Base-by-base conservation (phyloP, 306 rosid species). In the Gynostemma pentaphyllum region DNA sequence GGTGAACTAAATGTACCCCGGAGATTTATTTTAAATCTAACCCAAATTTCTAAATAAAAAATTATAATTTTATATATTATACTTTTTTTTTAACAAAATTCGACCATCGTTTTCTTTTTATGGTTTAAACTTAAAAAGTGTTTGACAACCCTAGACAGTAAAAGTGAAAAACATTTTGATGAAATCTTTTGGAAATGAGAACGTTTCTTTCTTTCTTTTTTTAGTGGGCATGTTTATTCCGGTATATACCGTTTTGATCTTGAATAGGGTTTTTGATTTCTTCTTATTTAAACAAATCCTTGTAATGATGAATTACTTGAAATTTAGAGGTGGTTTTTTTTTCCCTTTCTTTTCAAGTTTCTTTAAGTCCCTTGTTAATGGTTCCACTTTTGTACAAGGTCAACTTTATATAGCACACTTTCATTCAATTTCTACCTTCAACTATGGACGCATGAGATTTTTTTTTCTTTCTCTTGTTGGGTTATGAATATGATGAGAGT, bases 221-320 rank as follows among this genome's bases (percentile, higher is more conserved):
- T 3, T 2, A 19, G 45, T 36, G 18, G 45, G 36, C 10, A 0
- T 44, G 64, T 34, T 57, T 57, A 57, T 57, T 57, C 64, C 11
- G 64, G 64, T 19, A 57, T 57, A 57, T 57, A 57, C 64, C 64
- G 64, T 57, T 57, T 57, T n/a, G n/a, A n/a, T 32, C 1, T 10
- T 36, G 29, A 36, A 36, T 29, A 57, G 45, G 2, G 45, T 34
- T 22, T 34, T 36, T 11, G 1, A 10, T 57, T 4, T 57, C 39
- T 34, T 34, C 3, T 56, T 16, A 18, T 56, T 32, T 29, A 32
- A 32, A 55, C 44, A 56, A 30, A 56, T 32, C 63, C 42, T 10
- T 15, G 28, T 57, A 4, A 57, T 57, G 29, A 57, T 57, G 45
- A 36, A 32, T 57, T 57, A 19, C 10, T 57, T 34, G 64, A 57